These are phyloP conservation scores for Coffea eugenioides DNA, from an alignment of 257 asterid species.

Conservation along the genomic window DNA sequence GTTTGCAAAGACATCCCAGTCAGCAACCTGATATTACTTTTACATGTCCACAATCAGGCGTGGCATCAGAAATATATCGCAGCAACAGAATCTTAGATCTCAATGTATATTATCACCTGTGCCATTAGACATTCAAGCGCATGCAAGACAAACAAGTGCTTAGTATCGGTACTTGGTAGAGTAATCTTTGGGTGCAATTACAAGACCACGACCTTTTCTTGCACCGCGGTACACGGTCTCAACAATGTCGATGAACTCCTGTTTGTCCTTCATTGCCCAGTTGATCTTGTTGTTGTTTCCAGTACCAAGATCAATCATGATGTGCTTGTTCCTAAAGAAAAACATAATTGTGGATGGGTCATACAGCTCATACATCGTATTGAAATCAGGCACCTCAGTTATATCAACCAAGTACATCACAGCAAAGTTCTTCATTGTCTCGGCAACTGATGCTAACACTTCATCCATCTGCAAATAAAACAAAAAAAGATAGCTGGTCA, in stretches of 20 bases:
- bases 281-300: slow-evolving; percentile 95
- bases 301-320: slow-evolving; percentile 94
- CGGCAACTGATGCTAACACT: slow-evolving; percentile 82
- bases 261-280: slow-evolving; percentile 97
- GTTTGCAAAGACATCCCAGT: background rate
- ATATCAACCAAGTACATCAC: slow-evolving; percentile 85
- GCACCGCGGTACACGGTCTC: slow-evolving; percentile 97
- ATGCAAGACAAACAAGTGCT: slow-evolving; percentile 3
- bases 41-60: too few species aligned
- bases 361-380: slow-evolving; percentile 92
- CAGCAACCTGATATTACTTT: background rate
- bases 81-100: background rate
- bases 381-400: slow-evolving; percentile 88
- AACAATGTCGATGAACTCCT: slow-evolving; percentile 91
- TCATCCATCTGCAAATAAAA: slow-evolving; percentile 71
- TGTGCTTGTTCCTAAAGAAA: slow-evolving; percentile 97
- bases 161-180: slow-evolving; percentile 91
- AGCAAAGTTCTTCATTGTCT: slow-evolving; percentile 82
- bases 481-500: slow-evolving; percentile 2
- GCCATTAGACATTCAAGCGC: background rate
- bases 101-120: background rate
- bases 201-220: slow-evolving; percentile 95
- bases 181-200: slow-evolving; percentile 97
- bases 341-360: slow-evolving; percentile 94
- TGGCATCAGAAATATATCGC: background rate